phyloP scores from a whole-genome alignment of 345 rosid species.

The Pistacia atlantica region DNA sequence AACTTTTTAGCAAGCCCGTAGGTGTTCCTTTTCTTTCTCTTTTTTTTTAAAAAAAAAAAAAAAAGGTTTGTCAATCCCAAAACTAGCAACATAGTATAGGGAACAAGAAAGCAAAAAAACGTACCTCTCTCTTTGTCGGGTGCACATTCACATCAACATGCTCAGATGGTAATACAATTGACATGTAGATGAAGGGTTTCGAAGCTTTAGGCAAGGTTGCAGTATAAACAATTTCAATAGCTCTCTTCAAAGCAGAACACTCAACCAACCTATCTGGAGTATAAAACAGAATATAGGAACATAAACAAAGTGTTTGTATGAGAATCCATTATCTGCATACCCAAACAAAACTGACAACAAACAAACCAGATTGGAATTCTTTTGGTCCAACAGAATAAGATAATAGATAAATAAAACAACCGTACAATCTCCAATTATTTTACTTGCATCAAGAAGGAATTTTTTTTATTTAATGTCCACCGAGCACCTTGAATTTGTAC shows the following conservation, averaged over 20 bases:
- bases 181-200: conserved; percentile 89
- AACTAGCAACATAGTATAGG: neutral
- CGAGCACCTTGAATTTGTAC: neutral
- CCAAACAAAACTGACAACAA: neutral
- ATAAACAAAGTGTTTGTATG: neutral
- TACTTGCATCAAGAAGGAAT: neutral
- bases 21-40: neutral
- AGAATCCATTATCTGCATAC: neutral
- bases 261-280: conserved; percentile 90
- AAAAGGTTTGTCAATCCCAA: neutral
- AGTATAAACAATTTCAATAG: conserved; percentile 89
- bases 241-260: conserved; percentile 87
- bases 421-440: neutral
- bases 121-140: conserved; percentile 94
- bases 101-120: conserved; percentile 1
- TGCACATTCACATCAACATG: conserved; percentile 97
- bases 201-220: conserved; percentile 95
- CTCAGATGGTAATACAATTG: conserved; percentile 79
- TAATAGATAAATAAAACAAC: neutral
- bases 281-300: conserved; percentile 11
- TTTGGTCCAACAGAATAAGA: neutral
- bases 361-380: neutral
- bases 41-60: no score
- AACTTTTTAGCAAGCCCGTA: neutral
- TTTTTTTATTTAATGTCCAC: neutral